Conservation (phyloP, 148 eudicot species). For the Persicaria tinctoria region DNA sequence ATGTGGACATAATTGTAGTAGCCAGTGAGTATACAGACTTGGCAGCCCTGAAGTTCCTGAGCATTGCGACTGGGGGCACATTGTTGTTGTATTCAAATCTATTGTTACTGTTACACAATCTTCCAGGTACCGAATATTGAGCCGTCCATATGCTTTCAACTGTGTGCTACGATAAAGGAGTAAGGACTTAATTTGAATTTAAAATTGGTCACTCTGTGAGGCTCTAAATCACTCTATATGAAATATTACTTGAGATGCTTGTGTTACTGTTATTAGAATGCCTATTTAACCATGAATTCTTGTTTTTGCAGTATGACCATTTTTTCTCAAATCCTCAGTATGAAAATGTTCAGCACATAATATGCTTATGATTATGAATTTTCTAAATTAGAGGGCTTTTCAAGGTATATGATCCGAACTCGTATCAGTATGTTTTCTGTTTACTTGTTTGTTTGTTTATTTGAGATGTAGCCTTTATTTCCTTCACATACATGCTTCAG, state of each 20-base stretch:
- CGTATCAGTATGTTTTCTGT: neutral
- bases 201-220: constrained; percentile 82
- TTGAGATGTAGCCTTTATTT: constrained; percentile 5
- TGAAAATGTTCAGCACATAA: constrained; percentile 93
- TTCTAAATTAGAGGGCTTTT: constrained; percentile 66
- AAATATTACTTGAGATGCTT: constrained; percentile 4
- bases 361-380: constrained; percentile 94
- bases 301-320: constrained; percentile 81
- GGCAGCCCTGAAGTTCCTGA: constrained; percentile 90
- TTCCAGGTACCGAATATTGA: constrained; percentile 89
- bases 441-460: neutral
- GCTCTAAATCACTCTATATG: constrained; percentile 12
- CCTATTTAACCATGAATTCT: neutral
- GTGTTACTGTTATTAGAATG: neutral
- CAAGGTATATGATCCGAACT: constrained; percentile 47
- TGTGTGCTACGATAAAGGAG: constrained; percentile 75
- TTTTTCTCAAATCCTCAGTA: constrained; percentile 96
- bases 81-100: constrained; percentile 63
- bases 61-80: constrained; percentile 95
- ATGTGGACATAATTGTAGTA: constrained; percentile 92
- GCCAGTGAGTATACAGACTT: constrained; percentile 95
- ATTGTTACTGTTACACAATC: constrained; percentile 7
- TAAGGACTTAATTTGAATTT: constrained; percentile 74
- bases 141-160: constrained; percentile 94
- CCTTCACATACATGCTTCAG: constrained; percentile 54